Evolutionary conservation across 2,329 filamentous ascomycete species (phyloP).

Genomic region (Corinectria fuckeliana): DNA sequence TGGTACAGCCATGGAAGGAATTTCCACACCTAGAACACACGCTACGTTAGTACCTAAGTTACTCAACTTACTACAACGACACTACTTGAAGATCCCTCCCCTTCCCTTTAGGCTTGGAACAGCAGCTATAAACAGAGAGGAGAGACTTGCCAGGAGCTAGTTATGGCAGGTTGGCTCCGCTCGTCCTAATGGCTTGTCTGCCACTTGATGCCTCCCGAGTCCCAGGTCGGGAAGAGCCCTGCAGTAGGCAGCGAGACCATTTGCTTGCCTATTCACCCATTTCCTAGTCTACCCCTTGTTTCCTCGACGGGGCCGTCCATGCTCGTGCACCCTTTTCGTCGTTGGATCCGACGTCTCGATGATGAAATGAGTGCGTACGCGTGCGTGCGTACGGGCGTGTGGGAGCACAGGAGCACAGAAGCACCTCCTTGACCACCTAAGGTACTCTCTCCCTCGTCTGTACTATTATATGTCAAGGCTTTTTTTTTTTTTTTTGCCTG

Average conservation of each 20-base stretch:
- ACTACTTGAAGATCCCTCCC: constrained; percentile 18
- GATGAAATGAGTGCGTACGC: background rate
- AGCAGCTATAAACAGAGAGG: constrained; percentile 18
- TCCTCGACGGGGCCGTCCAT: constrained; percentile 6
- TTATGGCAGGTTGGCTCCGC: too few species aligned
- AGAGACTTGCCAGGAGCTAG: constrained; percentile 26
- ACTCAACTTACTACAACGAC: too few species aligned
- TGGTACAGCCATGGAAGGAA: background rate
- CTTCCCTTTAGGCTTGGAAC: constrained; percentile 14
- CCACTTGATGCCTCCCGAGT: constrained; percentile 18
- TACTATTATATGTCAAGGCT: background rate
- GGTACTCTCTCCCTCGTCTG: background rate
- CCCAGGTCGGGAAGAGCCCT: constrained; percentile 19
- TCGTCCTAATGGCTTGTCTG: too few species aligned
- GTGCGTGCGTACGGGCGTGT: too few species aligned
- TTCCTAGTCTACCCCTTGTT: constrained; percentile 17
- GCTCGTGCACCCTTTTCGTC: background rate
- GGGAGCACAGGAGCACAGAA: too few species aligned
- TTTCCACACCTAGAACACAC: constrained; percentile 6
- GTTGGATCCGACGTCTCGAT: background rate
- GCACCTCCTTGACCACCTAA: too few species aligned
- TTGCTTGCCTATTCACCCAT: too few species aligned
- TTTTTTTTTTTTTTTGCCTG: background rate
- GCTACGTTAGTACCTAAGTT: too few species aligned
- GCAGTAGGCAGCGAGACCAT: constrained; percentile 7